These are phyloP conservation scores for Ilex aquifolium DNA, from an alignment of 257 asterid genomes.

Conservation along the genomic window DNA sequence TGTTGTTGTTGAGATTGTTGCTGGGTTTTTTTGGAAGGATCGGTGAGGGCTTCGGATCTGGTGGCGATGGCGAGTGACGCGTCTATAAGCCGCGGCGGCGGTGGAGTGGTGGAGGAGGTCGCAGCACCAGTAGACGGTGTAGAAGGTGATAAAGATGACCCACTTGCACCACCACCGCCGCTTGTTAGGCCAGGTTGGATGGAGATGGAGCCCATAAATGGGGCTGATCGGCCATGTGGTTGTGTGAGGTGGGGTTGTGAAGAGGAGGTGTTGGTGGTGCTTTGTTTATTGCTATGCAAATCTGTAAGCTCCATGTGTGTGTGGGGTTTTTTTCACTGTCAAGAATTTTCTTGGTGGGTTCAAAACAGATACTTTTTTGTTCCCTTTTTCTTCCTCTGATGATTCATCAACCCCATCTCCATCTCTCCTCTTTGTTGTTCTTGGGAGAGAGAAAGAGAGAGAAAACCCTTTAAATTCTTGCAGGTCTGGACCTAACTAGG, in stretches of 20 bases:
- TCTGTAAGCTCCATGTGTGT: conserved; percentile 54
- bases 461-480: conserved; percentile 3
- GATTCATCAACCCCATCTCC: conserved; percentile 27
- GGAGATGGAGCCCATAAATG: conserved; percentile 32
- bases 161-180: too few species aligned
- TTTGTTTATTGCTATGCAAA: conserved; percentile 39
- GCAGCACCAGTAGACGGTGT: conserved; percentile 20
- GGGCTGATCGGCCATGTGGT: conserved; percentile 26
- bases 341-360: conserved; percentile 48
- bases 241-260: conserved; percentile 9
- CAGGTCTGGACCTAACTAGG: conserved; percentile 25
- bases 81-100: conserved; percentile 29
- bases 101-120: conserved; percentile 15
- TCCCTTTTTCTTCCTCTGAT: conserved; percentile 18
- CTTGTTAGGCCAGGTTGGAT: conserved; percentile 12
- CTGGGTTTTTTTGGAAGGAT: conserved; percentile 26
- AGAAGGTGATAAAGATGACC: conserved; percentile 14
- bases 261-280: conserved; percentile 19
- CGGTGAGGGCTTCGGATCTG: conserved; percentile 39
- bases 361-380: conserved; percentile 27
- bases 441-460: conserved; percentile 9
- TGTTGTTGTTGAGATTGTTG: too few species aligned
- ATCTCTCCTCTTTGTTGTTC: conserved; percentile 14
- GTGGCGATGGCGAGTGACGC: conserved; percentile 52
- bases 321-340: not conserved